phyloP scores from a whole-genome alignment of 1,139 yeast genomes.

The Meyerozyma athensensis region DNA sequence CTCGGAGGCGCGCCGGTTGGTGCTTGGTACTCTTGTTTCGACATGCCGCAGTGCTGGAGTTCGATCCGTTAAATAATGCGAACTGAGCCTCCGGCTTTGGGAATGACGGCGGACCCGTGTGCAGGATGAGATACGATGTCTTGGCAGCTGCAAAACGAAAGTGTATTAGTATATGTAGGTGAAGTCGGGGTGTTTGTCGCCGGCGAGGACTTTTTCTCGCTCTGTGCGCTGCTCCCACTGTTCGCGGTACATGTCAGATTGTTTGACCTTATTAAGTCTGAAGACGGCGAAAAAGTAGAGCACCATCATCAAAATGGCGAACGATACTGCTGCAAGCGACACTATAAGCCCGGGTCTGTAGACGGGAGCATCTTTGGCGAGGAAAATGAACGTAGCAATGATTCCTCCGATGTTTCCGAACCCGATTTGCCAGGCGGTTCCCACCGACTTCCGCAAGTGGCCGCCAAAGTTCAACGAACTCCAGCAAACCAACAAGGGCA shows the following conservation, averaged over 20 bases:
- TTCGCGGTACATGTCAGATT: slow-evolving; percentile 28
- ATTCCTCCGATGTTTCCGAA: slow-evolving; percentile 85
- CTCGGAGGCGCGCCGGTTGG: slow-evolving; percentile 47
- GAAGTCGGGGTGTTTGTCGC: slow-evolving; percentile 66
- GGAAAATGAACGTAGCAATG: slow-evolving; percentile 60
- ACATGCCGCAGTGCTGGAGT: slow-evolving; percentile 6
- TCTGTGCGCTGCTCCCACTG: slow-evolving; percentile 44
- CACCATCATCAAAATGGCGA: slow-evolving; percentile 44
- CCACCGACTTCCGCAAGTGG: slow-evolving; percentile 65
- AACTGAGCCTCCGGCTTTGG: not conserved
- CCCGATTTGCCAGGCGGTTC: slow-evolving; percentile 74
- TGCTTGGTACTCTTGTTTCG: slow-evolving; percentile 17
- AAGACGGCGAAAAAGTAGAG: slow-evolving; percentile 39
- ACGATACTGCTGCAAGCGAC: slow-evolving; percentile 47
- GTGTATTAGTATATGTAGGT: slow-evolving; percentile 27
- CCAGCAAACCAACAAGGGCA: slow-evolving; percentile 78
- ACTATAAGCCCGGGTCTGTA: slow-evolving; percentile 54
- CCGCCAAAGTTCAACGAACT: slow-evolving; percentile 63
- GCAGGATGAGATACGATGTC: not conserved
- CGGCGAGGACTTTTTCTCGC: slow-evolving; percentile 46
- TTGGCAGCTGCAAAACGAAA: not conserved
- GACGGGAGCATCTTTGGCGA: slow-evolving; percentile 52
- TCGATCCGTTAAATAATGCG: not conserved
- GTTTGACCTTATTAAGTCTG: slow-evolving; percentile 41
- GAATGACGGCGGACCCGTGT: slow-evolving; percentile 2